Conservation (phyloP, 2,329 filamentous ascomycete species). For the Fusarium pseudonygamai region DNA sequence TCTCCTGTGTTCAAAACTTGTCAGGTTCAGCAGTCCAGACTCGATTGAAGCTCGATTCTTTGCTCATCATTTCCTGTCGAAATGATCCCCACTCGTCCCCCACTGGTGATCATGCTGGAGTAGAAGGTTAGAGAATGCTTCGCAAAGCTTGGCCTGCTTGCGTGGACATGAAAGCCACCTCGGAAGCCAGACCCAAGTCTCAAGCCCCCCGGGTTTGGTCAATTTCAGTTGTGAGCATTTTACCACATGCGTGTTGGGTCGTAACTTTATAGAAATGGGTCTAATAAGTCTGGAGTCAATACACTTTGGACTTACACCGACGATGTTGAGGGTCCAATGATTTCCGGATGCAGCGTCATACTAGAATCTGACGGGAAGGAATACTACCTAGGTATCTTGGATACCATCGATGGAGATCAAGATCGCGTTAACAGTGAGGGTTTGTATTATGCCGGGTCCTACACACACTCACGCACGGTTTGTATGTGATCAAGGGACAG, state of each 20-base stretch:
- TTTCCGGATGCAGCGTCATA: constrained; percentile 29
- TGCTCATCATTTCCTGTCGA: constrained; percentile 20
- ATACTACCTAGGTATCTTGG: not conserved
- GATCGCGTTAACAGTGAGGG: constrained; percentile 9
- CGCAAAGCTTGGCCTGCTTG: constrained; percentile 19
- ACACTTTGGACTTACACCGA: not conserved
- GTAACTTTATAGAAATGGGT: constrained; percentile 3
- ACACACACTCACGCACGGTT: not conserved
- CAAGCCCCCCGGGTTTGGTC: not conserved
- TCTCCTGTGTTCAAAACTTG: constrained; percentile 20
- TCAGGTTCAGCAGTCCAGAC: constrained; percentile 10
- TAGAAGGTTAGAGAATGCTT: not conserved
- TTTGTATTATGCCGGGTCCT: constrained; percentile 13
- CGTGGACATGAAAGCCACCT: constrained; percentile 11
- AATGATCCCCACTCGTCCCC: constrained; percentile 4
- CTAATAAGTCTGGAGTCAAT: constrained; percentile 4
- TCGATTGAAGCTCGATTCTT: not conserved
- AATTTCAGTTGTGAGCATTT: not conserved
- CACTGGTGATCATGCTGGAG: constrained; percentile 13
- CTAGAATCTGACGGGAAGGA: not conserved
- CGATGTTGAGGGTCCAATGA: constrained; percentile 7
- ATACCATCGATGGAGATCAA: not conserved
- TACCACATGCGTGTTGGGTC: constrained; percentile 4
- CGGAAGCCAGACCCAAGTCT: constrained; percentile 19
- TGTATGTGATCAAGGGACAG: not conserved